Conservation (phyloP, 495 filamentous ascomycete species). For the Daldinia caldariorum region DNA sequence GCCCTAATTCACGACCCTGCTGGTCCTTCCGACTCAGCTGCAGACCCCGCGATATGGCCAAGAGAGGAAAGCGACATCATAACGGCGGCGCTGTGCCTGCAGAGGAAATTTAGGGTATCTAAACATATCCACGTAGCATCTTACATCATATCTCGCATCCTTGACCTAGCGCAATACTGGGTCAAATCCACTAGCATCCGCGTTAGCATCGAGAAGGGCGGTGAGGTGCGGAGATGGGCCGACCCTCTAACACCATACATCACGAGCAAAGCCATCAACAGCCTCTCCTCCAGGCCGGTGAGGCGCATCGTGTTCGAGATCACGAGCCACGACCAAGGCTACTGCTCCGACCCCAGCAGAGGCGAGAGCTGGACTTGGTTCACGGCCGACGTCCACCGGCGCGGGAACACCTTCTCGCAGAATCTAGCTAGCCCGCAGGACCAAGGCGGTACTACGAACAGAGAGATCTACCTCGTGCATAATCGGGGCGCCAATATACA, state of each 20-base stretch:
- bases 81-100: conserved; percentile 25
- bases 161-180: conserved; percentile 42
- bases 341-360: conserved; percentile 27
- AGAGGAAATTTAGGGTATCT: conserved; percentile 15
- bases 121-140: not conserved
- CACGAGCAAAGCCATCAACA: conserved; percentile 28
- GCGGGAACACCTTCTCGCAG: conserved; percentile 25
- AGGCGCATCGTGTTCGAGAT: conserved; percentile 38
- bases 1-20: conserved; percentile 6
- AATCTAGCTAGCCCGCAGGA: conserved; percentile 21
- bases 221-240: conserved; percentile 33
- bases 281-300: conserved; percentile 21
- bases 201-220: conserved; percentile 30
- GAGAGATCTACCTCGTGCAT: conserved; percentile 29
- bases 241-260: conserved; percentile 32
- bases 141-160: conserved; percentile 24
- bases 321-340: conserved; percentile 39
- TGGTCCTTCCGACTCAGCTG: not conserved
- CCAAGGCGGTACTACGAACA: conserved; percentile 14
- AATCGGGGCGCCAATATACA: conserved; percentile 30
- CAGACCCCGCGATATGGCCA: conserved; percentile 20
- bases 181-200: conserved; percentile 27
- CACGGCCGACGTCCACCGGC: conserved; percentile 35
- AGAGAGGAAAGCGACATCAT: conserved; percentile 28
- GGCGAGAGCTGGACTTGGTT: conserved; percentile 39